These are phyloP conservation scores for Hypoxylon fragiforme DNA, from an alignment of 495 filamentous ascomycete species.

Conservation along the genomic window DNA sequence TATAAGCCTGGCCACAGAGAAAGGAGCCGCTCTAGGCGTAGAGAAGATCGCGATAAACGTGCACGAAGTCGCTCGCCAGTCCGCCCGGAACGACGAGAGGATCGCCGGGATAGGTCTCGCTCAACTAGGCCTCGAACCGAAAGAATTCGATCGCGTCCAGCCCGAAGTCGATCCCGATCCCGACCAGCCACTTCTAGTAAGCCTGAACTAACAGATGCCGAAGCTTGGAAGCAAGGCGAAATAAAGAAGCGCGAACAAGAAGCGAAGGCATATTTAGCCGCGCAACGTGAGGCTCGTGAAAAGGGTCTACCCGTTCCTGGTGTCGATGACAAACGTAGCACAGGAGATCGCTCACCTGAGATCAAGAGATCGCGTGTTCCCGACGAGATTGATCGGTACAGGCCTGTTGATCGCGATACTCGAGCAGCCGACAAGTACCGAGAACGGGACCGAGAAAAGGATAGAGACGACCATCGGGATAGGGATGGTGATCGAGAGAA, in stretches of 20 bases:
- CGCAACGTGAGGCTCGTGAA: conserved; percentile 54
- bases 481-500: conserved; percentile 45
- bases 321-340: conserved; percentile 46
- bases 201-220: conserved; percentile 31
- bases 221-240: conserved; percentile 57
- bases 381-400: conserved; percentile 50
- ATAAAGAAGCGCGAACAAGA: conserved; percentile 60
- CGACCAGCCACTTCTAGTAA: conserved; percentile 36
- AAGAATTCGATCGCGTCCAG: conserved; percentile 31
- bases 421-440: conserved; percentile 24
- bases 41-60: conserved; percentile 34
- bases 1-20: conserved; percentile 44
- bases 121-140: conserved; percentile 38
- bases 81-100: conserved; percentile 26
- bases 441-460: conserved; percentile 32
- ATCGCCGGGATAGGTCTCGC: conserved; percentile 39
- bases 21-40: conserved; percentile 43
- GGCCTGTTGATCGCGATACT: conserved; percentile 42
- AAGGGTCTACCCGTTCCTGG: conserved; percentile 55
- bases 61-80: conserved; percentile 35
- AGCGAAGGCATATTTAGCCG: conserved; percentile 59
- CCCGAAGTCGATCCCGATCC: conserved; percentile 44
- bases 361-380: conserved; percentile 46
- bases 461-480: conserved; percentile 40
- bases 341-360: conserved; percentile 50